phyloP scores from a whole-genome alignment of 2,329 filamentous ascomycete genomes.

The Chaetomium sp. region DNA sequence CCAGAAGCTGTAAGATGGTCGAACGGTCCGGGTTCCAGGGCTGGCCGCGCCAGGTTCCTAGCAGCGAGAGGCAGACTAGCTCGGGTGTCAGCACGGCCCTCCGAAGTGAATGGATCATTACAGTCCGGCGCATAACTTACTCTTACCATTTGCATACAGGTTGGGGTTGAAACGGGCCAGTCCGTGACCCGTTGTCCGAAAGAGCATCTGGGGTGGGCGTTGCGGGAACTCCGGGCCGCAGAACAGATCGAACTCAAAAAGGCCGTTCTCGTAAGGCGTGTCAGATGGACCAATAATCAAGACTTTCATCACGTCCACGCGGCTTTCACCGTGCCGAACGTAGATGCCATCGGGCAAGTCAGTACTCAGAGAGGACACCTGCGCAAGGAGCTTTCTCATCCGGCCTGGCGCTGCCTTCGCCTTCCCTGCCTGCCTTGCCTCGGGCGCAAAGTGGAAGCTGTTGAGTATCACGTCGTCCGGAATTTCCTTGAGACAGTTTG shows the following conservation, averaged over 20 bases:
- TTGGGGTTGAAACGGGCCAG: slow-evolving; percentile 53
- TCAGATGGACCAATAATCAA: slow-evolving; percentile 52
- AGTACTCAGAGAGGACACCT: slow-evolving; percentile 49
- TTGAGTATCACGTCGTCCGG: slow-evolving; percentile 43
- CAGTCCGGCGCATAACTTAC: slow-evolving; percentile 37
- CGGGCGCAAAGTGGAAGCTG: slow-evolving; percentile 34
- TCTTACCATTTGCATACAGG: slow-evolving; percentile 51
- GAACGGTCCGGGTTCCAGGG: slow-evolving; percentile 50
- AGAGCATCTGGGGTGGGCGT: slow-evolving; percentile 45
- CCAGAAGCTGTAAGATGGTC: slow-evolving; percentile 54
- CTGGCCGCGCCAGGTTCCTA: slow-evolving; percentile 53
- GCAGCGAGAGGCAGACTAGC: slow-evolving; percentile 52
- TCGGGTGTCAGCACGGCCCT: background rate
- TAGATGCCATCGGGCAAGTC: slow-evolving; percentile 55
- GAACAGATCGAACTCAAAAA: slow-evolving; percentile 59
- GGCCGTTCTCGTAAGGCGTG: slow-evolving; percentile 56
- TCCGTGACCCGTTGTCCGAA: slow-evolving; percentile 50
- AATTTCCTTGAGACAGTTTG: slow-evolving; percentile 39
- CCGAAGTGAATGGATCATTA: background rate
- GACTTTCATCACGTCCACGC: slow-evolving; percentile 54
- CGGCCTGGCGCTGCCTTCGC: slow-evolving; percentile 40
- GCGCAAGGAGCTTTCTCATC: slow-evolving; percentile 51
- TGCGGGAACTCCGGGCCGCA: slow-evolving; percentile 47
- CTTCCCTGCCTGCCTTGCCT: slow-evolving; percentile 25
- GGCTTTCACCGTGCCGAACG: slow-evolving; percentile 48